Evolutionary conservation across 2,329 filamentous ascomycete species (phyloP), one percentile per base, ranked within the genome.

Genomic region (Penicillium sp.): DNA sequence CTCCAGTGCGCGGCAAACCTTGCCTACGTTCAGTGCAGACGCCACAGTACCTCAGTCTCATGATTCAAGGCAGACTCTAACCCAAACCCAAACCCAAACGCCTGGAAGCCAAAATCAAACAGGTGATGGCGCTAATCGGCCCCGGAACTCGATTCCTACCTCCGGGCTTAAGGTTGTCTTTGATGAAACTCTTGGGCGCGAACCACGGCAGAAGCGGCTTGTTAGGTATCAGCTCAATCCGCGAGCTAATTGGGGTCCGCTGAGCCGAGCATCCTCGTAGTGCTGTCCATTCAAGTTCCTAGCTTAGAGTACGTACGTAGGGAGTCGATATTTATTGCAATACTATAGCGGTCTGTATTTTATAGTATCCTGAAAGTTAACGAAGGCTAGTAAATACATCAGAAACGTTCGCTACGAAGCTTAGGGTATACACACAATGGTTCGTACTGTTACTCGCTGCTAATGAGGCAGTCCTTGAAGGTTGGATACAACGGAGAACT

Each of bases 171-270:
- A 87, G 46, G 85, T 93, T 61, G 86, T 89, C 0, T 98, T 99
- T 74, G 89, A 98, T 74, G 91, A 95, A 67, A 75, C 82, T 58
- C 83, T 97, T 13, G 94, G 93, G 0, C 89, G 84, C 68, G 89
- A 92, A 63, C 85, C 70, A 19, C 64, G 70, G 65, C 85, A 86
- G 53, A 89, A 86, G 74, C 90, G 89, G 66, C 83, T 96, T 50
- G 88, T 96, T 58, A 84, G 94, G 65, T 99, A 97, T 77, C 95
- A 97, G 80, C 80, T 89, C 64, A 98, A 98, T 74, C 95, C 95
- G 50, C 84, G 90, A 63, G 89, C 92, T 72, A 95, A 98, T 75
- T 99, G 95, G 95, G 95, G 95, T 0, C 95, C 95, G 1, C 88
- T 96, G 87, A 81, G 74, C 62, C 76, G 79, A 44, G 81, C 81